Evolutionary conservation across 306 rosid species (phyloP), one percentile per base, ranked within the genome.

Genomic region (Myrica gale): DNA sequence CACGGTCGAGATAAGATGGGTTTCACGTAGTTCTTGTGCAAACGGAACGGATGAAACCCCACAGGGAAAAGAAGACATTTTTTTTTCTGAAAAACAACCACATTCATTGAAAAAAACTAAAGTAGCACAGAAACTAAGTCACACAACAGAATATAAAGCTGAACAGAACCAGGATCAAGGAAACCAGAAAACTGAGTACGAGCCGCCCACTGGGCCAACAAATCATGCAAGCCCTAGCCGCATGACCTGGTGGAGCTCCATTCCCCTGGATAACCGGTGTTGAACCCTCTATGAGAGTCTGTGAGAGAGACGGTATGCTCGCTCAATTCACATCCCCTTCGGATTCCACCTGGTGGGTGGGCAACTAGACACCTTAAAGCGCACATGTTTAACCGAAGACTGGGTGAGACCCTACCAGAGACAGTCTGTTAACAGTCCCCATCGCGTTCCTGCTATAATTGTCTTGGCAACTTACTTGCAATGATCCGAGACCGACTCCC

Each of bases 401-500:
- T 92, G 0, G 98, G 98, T 0, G 98, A 90, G 72, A 97, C 97
- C 0, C 50, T 94, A 15, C 96, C 97, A 0, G 98, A 91, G 6
- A 94, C n/a, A 90, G 51, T 67, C 93, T 0, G 96, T 94, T 0
- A 94, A 92, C 73, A 88, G 92, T 1, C 95, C 92, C 46, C 97
- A 90, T 86, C 93, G 88, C 0, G 93, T 94, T 9, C 90, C 90
- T 0, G 84, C 80, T 0, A 78, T 26, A 26, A 75, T 67, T 85
- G 70, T 51, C 86, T 94, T 0, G 95, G 95, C 4, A 88, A 77
- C 72, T 16, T 92, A 9, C 73, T 92, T 0, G 42, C 86, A 0
- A 94, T 91, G 92, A 86, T 94, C 32, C 79, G 97, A 3, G 97
- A 92, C 79, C 98, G 91, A 53, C 97, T 0, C 97, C 98, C 0